Conservation (phyloP, 352 stramenopile genomes). For the Phytopythium vexans region DNA sequence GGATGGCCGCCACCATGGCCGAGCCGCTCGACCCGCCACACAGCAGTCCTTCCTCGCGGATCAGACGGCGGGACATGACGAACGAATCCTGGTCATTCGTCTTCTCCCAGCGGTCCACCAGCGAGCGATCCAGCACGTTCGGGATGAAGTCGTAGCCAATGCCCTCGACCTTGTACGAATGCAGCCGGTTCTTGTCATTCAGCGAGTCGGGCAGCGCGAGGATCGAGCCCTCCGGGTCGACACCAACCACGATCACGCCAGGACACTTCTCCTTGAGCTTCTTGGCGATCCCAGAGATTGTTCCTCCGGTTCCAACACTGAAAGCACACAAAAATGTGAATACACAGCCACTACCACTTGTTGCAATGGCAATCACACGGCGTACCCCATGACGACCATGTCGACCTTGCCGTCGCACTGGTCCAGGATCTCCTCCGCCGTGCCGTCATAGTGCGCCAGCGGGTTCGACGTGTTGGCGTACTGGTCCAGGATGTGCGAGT, state of each 20-base stretch:
- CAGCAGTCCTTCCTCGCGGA: constrained; percentile 93
- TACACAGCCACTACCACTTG: not conserved
- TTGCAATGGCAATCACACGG: not conserved
- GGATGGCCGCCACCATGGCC: constrained; percentile 79
- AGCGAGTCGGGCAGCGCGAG: constrained; percentile 88
- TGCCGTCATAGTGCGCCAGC: constrained; percentile 94
- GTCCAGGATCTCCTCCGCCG: constrained; percentile 92
- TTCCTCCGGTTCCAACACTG: constrained; percentile 93
- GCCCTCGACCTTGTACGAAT: constrained; percentile 92
- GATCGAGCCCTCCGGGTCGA: constrained; percentile 92
- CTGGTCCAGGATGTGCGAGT: constrained; percentile 95
- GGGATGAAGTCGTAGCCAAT: constrained; percentile 98
- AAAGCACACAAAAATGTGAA: not conserved
- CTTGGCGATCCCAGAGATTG: constrained; percentile 91
- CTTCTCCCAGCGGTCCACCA: constrained; percentile 95
- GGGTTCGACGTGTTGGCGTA: constrained; percentile 96
- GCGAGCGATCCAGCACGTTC: constrained; percentile 87
- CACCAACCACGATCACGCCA: constrained; percentile 80
- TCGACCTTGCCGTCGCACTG: constrained; percentile 93
- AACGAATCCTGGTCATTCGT: constrained; percentile 93
- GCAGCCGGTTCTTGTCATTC: constrained; percentile 90
- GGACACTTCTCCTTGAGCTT: constrained; percentile 93
- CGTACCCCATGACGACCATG: constrained; percentile 89
- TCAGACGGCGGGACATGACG: constrained; percentile 92
- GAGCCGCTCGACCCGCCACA: constrained; percentile 92